Base-by-base conservation (phyloP, 805 yeast species). In the Candida mattraensis region DNA sequence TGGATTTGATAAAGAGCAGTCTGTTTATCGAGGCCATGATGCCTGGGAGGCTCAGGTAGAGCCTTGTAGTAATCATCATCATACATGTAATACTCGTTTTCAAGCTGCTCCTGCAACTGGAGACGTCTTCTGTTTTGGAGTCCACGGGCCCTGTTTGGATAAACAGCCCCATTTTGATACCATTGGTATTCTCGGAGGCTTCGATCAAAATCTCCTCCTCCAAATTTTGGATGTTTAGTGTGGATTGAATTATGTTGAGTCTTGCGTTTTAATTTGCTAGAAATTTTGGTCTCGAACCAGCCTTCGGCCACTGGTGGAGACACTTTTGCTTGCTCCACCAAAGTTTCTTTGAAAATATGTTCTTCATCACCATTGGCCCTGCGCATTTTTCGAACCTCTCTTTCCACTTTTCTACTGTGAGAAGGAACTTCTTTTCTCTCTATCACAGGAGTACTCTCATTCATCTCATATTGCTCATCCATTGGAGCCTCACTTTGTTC, bases 141-240 rank as follows among this genome's bases (percentile, higher is more conserved):
- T 17, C 51, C 51, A 13, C 40, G 29, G 14, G 39, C 41, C 18
- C 39, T 21, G 27, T 45, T 18, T 7, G 52, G 51, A 18, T 35
- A 39, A 8, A 30, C 31, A 5, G 40, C 48, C 10, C 54, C 54
- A 29, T 48, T 48, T 16, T 44, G 35, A 33, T 46, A 50, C 36
- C 35, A 44, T 37, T 44, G 47, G 24, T 48, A 50, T 5, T 48
- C 53, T 11, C 33, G 24, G 15, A 50, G 23, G 7, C 35, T 42
- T 19, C 30, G 27, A 13, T 37, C 35, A 25, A 44, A 44, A 10
- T 30, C 33, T 13, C 24, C 21, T 13, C 45, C 45, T 9, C 18
- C 16, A 19, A 40, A 36, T 25, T 29, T 30, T 24, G 20, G 3
- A 28, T 12, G n/a, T 9, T n/a, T 11, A 14, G 9, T 21, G 16